Evolutionary conservation across 768 basidiomycete genomes (phyloP).

Genomic region (Mycena galopus): DNA sequence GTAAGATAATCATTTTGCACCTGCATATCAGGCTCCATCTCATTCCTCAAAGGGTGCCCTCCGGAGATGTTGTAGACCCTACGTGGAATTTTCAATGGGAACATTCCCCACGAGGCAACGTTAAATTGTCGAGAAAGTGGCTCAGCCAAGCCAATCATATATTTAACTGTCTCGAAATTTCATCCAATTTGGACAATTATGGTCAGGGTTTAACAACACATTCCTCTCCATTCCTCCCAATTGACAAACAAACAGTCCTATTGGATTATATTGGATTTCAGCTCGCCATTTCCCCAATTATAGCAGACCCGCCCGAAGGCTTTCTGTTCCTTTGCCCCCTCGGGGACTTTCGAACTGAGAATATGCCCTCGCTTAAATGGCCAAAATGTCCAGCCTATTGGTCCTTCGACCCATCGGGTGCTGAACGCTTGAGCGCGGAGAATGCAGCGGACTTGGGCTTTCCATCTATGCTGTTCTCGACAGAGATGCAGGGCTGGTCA

Average conservation of each 20-base stretch:
- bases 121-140: background rate
- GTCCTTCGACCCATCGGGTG: background rate
- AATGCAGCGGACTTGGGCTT: background rate
- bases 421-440: background rate
- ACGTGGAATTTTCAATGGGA: background rate
- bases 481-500: background rate
- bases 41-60: too few species aligned
- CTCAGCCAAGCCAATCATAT: conserved; percentile 9
- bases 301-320: background rate
- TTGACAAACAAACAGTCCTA: background rate
- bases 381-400: background rate
- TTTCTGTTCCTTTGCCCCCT: conserved; percentile 4
- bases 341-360: background rate
- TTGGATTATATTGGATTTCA: background rate
- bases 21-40: too few species aligned
- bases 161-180: background rate
- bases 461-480: background rate
- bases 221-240: too few species aligned
- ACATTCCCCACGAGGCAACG: background rate
- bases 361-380: background rate
- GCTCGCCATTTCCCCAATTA: background rate
- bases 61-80: background rate
- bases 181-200: background rate
- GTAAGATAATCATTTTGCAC: too few species aligned
- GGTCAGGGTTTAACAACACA: background rate